These are phyloP conservation scores for Pythium myriotylum DNA, from an alignment of 352 stramenopile genomes.

Conservation along the genomic window DNA sequence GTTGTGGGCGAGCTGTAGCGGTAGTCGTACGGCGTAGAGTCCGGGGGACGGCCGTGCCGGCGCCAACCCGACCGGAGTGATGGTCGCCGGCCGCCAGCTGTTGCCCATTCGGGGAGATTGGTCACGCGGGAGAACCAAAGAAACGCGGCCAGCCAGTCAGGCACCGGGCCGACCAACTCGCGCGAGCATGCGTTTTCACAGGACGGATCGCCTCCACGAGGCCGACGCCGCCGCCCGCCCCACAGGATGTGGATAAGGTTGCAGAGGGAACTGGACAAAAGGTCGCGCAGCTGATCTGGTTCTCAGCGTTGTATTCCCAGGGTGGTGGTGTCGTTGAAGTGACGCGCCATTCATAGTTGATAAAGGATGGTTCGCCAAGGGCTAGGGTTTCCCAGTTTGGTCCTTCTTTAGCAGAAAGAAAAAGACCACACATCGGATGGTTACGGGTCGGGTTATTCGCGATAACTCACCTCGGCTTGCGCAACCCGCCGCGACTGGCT, in stretches of 20 bases:
- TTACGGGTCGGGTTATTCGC: neutral
- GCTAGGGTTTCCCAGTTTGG: neutral
- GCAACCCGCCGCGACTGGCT: neutral
- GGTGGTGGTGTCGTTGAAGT: conserved; percentile 17
- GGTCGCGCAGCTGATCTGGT: neutral
- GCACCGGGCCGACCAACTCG: neutral
- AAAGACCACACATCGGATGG: neutral
- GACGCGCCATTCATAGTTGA: conserved; percentile 15
- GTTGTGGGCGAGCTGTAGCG: neutral
- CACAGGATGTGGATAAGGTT: neutral
- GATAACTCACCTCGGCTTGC: neutral
- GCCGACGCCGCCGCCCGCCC: neutral
- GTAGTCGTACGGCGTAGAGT: conserved; percentile 1
- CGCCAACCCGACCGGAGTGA: no score
- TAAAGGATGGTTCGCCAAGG: neutral
- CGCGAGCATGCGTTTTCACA: neutral
- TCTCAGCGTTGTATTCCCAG: neutral
- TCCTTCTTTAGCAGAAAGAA: neutral
- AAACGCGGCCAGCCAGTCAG: conserved; percentile 9
- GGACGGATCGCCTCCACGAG: neutral
- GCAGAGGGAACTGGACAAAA: neutral
- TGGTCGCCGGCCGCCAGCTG: neutral
- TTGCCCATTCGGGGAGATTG: neutral
- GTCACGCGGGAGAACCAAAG: conserved; percentile 1
- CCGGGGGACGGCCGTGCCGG: neutral